Percentiles rank a stretch among this genome's conserved stretches.
Conservation (phyloP, 192 early-diverging fungal genomes). For the Linnemannia elongata region DNA sequence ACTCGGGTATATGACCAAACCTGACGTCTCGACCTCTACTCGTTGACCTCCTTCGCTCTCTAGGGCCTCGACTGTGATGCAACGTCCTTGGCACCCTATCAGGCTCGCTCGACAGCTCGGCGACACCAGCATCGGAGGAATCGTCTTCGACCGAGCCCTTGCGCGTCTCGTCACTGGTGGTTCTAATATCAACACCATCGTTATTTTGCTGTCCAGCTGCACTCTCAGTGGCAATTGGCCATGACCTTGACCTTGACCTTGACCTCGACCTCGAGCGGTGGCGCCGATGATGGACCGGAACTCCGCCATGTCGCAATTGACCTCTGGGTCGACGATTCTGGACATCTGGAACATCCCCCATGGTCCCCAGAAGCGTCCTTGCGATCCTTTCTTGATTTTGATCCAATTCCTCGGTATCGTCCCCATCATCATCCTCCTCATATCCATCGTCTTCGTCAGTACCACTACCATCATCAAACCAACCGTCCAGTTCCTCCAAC, state of each 20-base stretch:
- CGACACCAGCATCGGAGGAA: background rate
- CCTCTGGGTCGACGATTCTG: background rate
- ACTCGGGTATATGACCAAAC: background rate
- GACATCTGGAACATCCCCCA: background rate
- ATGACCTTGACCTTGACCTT: background rate
- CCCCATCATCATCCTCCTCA: background rate
- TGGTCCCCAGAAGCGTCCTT: background rate
- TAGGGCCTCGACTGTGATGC: background rate
- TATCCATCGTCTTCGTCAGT: background rate
- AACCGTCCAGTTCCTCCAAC: constrained; percentile 9
- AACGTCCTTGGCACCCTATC: background rate
- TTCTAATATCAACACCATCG: background rate
- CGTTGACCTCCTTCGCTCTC: background rate
- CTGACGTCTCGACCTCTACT: background rate
- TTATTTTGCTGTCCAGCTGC: background rate
- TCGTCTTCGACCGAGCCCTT: background rate
- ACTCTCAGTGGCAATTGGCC: background rate
- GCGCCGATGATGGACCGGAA: background rate
- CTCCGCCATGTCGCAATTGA: background rate
- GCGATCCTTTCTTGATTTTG: background rate
- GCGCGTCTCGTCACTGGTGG: background rate
- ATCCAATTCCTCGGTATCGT: background rate
- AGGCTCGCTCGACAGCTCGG: background rate
- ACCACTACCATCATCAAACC: constrained; percentile 5
- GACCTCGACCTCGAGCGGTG: background rate